Base-by-base conservation (phyloP, 2,329 filamentous ascomycete species). In the Cadophora sp. region DNA sequence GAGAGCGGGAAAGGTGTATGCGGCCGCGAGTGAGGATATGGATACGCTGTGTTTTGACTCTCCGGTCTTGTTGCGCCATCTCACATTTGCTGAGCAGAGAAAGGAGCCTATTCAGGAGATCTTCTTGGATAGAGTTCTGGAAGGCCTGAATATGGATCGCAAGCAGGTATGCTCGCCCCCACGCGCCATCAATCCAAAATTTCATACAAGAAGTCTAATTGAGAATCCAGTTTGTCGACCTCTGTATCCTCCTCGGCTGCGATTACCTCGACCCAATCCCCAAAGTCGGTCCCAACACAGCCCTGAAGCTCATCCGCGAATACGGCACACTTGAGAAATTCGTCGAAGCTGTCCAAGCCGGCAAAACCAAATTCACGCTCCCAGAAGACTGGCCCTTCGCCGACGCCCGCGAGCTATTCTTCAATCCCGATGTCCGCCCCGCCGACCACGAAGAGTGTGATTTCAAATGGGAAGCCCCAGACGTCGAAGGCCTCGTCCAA, bases 51-150 rank as follows among this genome's bases (percentile, higher is more conserved):
- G 95, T 77, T 99, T 99, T 80, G 90, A 97, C 76, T 87, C 94
- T 62, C 96, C 96, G 0, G 94, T 99, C 68, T 83, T 99, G 58
- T 83, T 99, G 72, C 88, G 96, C 61, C 94, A 99, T 81, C 86
- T 99, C 71, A 99, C 96, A 1, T 98, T 97, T 80, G 97, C 93
- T 78, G 96, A 99, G 83, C 94, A 97, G 83, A 88, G 95, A 72
- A 99, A 99, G 81, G 94, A 98, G 79, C 96, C 96, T 0, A 97
- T 99, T 74, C 94, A 97, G 76, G 96, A 99, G 80, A 97, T 99
- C 62, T 90, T 93, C 76, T 82, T 98, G 19, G 90, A 93, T 75
- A 94, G 92, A 79, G 94, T 96, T 4, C 85, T 99, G 19, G 91
- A 94, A 75, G 94, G 95, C 0, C 80, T 99, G 67, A 87, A 86